These are phyloP conservation scores for Fomitopsis palustris DNA, from an alignment of 1,284 basidiomycete species.

Conservation along the genomic window DNA sequence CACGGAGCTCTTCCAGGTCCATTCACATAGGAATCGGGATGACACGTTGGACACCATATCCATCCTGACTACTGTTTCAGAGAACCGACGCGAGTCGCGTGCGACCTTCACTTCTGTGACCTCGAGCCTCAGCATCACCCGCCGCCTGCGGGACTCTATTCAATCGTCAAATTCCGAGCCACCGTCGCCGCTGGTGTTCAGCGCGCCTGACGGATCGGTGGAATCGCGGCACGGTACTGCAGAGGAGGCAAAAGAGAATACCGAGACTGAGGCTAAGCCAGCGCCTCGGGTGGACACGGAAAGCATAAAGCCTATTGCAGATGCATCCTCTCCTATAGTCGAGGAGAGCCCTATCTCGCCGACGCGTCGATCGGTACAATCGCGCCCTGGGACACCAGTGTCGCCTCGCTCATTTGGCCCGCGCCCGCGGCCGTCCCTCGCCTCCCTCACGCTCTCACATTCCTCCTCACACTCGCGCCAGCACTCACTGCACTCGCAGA, in stretches of 20 bases:
- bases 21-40: slow-evolving; percentile 9
- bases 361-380: neutral
- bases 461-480: slow-evolving; percentile 11
- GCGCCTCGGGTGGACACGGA: neutral
- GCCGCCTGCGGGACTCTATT: slow-evolving; percentile 18
- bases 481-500: slow-evolving; percentile 7
- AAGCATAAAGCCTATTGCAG: neutral
- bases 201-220: neutral
- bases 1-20: slow-evolving; percentile 30
- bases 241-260: neutral
- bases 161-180: slow-evolving; percentile 15
- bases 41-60: slow-evolving; percentile 16
- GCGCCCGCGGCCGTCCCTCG: neutral
- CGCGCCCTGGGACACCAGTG: neutral
- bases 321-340: neutral
- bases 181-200: slow-evolving; percentile 4
- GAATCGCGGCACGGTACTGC: neutral
- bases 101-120: slow-evolving; percentile 28
- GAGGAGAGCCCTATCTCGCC: neutral
- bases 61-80: slow-evolving; percentile 8
- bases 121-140: slow-evolving; percentile 12
- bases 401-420: neutral
- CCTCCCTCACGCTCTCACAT: slow-evolving; percentile 11
- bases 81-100: slow-evolving; percentile 22
- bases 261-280: neutral